phyloP scores from a whole-genome alignment of 2,329 filamentous ascomycete species.

The Ophiostoma himal-ulmi region DNA sequence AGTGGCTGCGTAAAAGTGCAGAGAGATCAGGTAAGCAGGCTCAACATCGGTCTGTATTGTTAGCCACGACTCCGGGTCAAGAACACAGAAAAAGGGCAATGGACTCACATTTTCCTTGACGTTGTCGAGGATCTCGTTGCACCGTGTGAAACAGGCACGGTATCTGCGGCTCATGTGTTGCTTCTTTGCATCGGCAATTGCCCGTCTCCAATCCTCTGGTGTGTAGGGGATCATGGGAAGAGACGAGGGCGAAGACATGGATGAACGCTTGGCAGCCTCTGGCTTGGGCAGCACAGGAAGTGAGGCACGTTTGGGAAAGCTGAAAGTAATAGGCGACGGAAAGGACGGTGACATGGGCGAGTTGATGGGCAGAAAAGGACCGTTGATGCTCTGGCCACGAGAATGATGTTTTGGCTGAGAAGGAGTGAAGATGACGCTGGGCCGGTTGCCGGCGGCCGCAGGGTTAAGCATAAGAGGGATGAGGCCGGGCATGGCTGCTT shows the following conservation, averaged over 20 bases:
- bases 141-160: conserved; percentile 48
- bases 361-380: background rate
- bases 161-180: conserved; percentile 48
- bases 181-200: conserved; percentile 49
- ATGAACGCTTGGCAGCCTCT: conserved; percentile 28
- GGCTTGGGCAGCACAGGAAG: conserved; percentile 15
- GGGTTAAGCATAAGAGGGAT: conserved; percentile 27
- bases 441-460: conserved; percentile 22
- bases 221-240: conserved; percentile 39
- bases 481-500: conserved; percentile 26
- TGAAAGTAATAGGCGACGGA: background rate
- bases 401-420: conserved; percentile 2
- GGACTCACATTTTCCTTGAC: conserved; percentile 42
- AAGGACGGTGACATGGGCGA: conserved; percentile 11
- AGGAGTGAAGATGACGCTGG: conserved; percentile 22
- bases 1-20: conserved; percentile 58
- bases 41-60: conserved; percentile 36
- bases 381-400: conserved; percentile 20
- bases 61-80: background rate
- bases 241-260: conserved; percentile 21
- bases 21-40: conserved; percentile 51
- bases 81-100: background rate
- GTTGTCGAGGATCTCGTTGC: conserved; percentile 48
- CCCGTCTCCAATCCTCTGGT: conserved; percentile 45
- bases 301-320: conserved; percentile 18